Evolutionary conservation across 164 flowering plant species (phyloP).

Genomic region (Malania oleifera): DNA sequence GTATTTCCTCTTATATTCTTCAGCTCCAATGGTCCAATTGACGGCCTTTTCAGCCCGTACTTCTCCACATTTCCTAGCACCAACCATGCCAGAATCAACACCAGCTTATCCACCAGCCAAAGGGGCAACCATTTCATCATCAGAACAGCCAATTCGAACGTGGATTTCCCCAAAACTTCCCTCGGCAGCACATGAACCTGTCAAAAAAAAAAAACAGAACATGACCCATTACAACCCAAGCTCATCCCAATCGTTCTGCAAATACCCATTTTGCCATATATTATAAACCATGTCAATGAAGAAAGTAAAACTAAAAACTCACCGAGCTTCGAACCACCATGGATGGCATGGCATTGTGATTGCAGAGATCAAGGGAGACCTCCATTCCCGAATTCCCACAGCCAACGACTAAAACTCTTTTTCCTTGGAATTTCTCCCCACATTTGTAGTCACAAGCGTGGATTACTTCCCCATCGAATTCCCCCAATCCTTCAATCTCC

Average conservation of each 20-base stretch:
- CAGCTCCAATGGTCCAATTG: conserved; percentile 56
- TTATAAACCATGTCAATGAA: background rate
- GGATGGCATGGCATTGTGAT: conserved; percentile 58
- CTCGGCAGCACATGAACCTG: conserved; percentile 83
- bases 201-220: conserved; percentile 4
- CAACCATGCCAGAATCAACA: conserved; percentile 48
- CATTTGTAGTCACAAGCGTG: conserved; percentile 64
- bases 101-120: conserved; percentile 56
- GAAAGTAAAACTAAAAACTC: conserved; percentile 13
- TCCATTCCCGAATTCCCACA: conserved; percentile 93
- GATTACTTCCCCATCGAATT: conserved; percentile 45
- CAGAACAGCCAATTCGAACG: conserved; percentile 48
- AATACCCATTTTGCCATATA: background rate
- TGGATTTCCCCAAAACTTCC: conserved; percentile 59
- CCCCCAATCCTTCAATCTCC: conserved; percentile 44
- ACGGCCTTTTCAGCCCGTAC: conserved; percentile 60
- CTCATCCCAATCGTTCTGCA: background rate
- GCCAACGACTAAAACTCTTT: conserved; percentile 69
- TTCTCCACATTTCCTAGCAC: conserved; percentile 49
- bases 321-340: conserved; percentile 81
- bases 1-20: conserved; percentile 65
- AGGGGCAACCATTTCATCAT: conserved; percentile 66
- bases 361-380: conserved; percentile 69
- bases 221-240: background rate
- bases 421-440: conserved; percentile 46